Base-by-base conservation (phyloP, 306 rosid species). In the Vigna angularis region DNA sequence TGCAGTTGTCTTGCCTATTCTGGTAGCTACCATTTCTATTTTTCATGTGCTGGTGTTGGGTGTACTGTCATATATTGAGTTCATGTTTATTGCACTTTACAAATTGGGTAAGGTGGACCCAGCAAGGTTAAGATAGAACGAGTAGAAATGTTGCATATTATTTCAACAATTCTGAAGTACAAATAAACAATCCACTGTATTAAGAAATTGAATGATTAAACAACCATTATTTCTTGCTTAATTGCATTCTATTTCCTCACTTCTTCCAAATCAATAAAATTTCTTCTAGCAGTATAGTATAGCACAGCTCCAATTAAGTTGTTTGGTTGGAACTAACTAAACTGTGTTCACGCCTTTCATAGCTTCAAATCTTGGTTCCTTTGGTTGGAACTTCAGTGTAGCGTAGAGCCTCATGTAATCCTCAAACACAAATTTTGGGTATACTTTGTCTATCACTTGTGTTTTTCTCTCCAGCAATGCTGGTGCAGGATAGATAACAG, bases 371-470 rank as follows among this genome's bases (percentile, higher is more conserved):
- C 65, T 58, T 58, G 65, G 65, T 36, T 58, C 65, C 65, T 58
- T 58, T 58, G 65, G 38, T 14, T 58, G 65, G 65, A 58, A 58
- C 17, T 58, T 58, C n/a, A 58, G 65, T 26, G 65, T 58, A 58
- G 65, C 65, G 7, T 58, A 58, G 65, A 58, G 65, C 65, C 38
- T 58, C 65, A 58, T 58, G 65, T 58, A 58, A 24, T 58, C 65
- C 38, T 58, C 65, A 24, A 58, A 58, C 65, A 58, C 38, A 58
- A 58, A 58, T 58, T 58, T 58, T n/a, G 65, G 65, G 38, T 58
- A 58, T 24, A 58, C 38, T 24, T 58, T 58, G n/a, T 58, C 38
- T 24, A 12, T 58, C 38, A 26, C 38, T 15, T 58, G n/a, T 26
- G 38, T 16, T 24, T 58, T 13, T 26, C 1, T 58, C 36, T 58